Conservation (phyloP, 495 filamentous ascomycete species). For the Hypoxylon intermedium region DNA sequence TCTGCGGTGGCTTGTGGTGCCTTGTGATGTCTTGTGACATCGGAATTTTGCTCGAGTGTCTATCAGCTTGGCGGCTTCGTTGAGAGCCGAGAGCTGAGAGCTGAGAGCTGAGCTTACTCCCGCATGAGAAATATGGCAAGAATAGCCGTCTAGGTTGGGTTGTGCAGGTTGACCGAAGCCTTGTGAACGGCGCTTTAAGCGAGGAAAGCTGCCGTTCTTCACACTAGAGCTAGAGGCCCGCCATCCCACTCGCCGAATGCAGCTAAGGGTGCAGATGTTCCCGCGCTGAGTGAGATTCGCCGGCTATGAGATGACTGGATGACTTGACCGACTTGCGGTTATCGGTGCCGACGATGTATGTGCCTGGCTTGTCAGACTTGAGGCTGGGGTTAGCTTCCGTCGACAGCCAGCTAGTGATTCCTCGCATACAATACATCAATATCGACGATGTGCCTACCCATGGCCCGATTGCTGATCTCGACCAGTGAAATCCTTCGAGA, state of each 20-base stretch:
- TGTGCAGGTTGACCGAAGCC: too few relatives aligned
- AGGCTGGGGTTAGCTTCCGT: constrained; percentile 1
- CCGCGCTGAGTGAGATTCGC: constrained; percentile 20
- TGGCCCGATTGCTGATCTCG: constrained; percentile 10
- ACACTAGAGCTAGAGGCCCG: background rate
- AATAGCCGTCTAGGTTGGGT: too few relatives aligned
- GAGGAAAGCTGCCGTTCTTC: background rate
- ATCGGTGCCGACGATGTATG: too few relatives aligned
- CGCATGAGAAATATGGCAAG: too few relatives aligned
- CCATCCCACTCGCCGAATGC: constrained; percentile 6
- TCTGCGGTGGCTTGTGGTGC: too few relatives aligned
- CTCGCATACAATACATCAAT: constrained; percentile 22
- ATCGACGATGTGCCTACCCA: background rate
- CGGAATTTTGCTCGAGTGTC: too few relatives aligned
- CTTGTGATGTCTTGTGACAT: too few relatives aligned
- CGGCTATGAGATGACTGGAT: too few relatives aligned
- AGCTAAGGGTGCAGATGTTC: background rate
- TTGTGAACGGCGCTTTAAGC: constrained; percentile 3
- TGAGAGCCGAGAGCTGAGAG: too few relatives aligned
- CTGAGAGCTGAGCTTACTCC: too few relatives aligned
- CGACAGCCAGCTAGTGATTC: constrained; percentile 4
- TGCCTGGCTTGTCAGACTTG: background rate
- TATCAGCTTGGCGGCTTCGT: too few relatives aligned
- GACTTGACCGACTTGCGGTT: constrained; percentile 11
- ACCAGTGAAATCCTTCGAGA: constrained; percentile 11